Evolutionary conservation across 2,329 filamentous ascomycete genomes (phyloP), one percentile per base, ranked within the genome.

Genomic region (Claviceps spartinae): DNA sequence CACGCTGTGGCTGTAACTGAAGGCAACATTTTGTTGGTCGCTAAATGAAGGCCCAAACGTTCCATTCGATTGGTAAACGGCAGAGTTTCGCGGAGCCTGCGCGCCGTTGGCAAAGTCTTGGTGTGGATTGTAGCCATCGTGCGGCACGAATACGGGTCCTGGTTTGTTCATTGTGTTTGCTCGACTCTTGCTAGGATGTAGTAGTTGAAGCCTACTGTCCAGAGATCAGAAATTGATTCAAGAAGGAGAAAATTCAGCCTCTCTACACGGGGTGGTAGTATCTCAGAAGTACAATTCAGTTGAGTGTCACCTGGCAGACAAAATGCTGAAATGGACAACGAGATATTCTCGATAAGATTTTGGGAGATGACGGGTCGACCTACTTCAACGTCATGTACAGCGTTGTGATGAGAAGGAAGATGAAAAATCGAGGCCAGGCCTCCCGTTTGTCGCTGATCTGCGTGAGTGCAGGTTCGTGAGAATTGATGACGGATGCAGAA

Each of bases 111-210:
- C 26, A 50, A 58, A 60, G 34, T 55, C 42, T 50, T 57, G 57
- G 22, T 59, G 57, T 16, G 55, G 47, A 49, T 56, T 59, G 41
- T 61, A 59, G 49, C 59, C 57, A 42, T 57, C 52, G 22, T 60
- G 53, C 52, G 50, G 52, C 51, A 56, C 60, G 49, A 60, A 60
- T 41, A 61, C 61, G 54, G 59, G 61, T 13, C 60, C 57, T 47
- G 62, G 58, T 45, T 62, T 58, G 49, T 55, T 66, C 66, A 68
- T 68, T 18, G 26, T 6, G 48, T 60, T 24, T 20, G 34, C 38
- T 51, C 30, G n/a, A 42, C 24, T 30, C 30, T 47, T 37, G 43
- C 51, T n/a, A 40, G 13, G 22, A 40, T 41, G 13, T 48, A 41
- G 38, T 46, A 51, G 48, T 47, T 46, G 22, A 41, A 22, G 6